Base-by-base conservation (phyloP, 2,329 filamentous ascomycete species). In the Ilyonectria sp. region DNA sequence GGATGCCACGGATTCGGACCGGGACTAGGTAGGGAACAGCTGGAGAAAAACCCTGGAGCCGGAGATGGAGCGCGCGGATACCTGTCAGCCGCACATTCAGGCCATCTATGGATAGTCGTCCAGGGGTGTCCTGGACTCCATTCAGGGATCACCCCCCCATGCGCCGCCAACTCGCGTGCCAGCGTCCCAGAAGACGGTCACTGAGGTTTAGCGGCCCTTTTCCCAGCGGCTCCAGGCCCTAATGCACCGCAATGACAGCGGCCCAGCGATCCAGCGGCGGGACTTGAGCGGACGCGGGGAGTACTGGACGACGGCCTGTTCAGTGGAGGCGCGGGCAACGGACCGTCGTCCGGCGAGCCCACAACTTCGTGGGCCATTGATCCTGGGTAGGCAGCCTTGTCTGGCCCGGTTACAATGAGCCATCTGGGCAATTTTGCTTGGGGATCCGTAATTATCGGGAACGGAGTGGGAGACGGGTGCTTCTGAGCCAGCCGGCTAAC, bases 211-310 rank as follows among this genome's bases (percentile, higher is more conserved):
- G 75, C 72, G 74, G 74, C 76, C 75, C 62, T 40, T 75, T 40
- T 75, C 19, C 53, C 71, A 69, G 71, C 69, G 69, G 67, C 66
- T 53, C 72, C 70, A 73, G 72, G 69, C 75, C 71, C 75, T 77
- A 75, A 78, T 74, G 73, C 74, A 76, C 69, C 72, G 74, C 74
- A 69, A 71, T 75, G 74, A 75, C 73, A 75, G 71, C 70, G 72
- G 73, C 73, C 66, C 70, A 75, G 69, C 71, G 73, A 75, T 75
- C 71, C 68, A 74, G 72, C 68, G 49, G 63, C 63, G 60, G 63
- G 60, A 67, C 70, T 65, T 69, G 64, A 68, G 52, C 57, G 63
- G 71, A 71, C 63, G 71, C 74, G 70, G 72, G 74, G 74, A 75
- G 66, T 67, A 35, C 23, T 44, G 46, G 44, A 55, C 47, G 47